Conservation (phyloP, 495 filamentous ascomycete species). For the Lophiotrema nucula region DNA sequence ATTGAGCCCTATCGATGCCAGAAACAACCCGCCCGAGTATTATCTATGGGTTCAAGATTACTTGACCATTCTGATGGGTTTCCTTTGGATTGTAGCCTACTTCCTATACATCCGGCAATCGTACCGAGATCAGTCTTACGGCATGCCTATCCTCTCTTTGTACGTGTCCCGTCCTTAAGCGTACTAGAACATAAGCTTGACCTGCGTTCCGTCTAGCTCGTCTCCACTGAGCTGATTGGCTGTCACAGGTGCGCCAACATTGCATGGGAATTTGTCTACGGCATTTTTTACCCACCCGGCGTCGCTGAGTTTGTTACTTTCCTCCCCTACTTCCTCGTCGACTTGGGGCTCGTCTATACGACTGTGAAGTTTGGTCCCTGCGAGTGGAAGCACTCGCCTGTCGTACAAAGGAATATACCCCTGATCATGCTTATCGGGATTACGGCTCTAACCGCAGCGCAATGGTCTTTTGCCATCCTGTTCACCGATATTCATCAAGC, state of each 20-base stretch:
- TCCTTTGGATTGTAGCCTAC: conserved; percentile 15
- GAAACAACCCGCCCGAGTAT: background rate
- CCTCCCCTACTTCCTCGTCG: conserved; percentile 13
- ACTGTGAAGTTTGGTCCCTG: conserved; percentile 8
- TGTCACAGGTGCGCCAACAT: background rate
- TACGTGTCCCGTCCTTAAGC: no score
- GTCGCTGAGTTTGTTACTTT: conserved; percentile 17
- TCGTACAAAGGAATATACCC: conserved; percentile 1
- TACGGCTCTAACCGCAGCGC: background rate
- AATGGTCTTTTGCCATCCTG: conserved; percentile 2
- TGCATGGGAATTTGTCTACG: conserved; percentile 14
- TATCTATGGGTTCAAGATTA: conserved; percentile 17
- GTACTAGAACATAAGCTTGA: no score
- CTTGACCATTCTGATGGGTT: conserved; percentile 14
- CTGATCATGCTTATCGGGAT: conserved; percentile 6
- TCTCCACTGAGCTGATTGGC: no score
- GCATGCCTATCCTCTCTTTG: conserved; percentile 15
- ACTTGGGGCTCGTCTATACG: conserved; percentile 11
- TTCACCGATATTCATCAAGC: conserved; percentile 10
- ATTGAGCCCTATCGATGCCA: conserved; percentile 8
- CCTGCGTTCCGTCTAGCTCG: no score
- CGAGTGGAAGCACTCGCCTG: conserved; percentile 7
- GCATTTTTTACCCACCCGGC: conserved; percentile 11
- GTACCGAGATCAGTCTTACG: conserved; percentile 3
- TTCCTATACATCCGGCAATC: conserved; percentile 7